phyloP scores from a whole-genome alignment of 2,329 filamentous ascomycete genomes.

The Colletotrichum theobromicola region DNA sequence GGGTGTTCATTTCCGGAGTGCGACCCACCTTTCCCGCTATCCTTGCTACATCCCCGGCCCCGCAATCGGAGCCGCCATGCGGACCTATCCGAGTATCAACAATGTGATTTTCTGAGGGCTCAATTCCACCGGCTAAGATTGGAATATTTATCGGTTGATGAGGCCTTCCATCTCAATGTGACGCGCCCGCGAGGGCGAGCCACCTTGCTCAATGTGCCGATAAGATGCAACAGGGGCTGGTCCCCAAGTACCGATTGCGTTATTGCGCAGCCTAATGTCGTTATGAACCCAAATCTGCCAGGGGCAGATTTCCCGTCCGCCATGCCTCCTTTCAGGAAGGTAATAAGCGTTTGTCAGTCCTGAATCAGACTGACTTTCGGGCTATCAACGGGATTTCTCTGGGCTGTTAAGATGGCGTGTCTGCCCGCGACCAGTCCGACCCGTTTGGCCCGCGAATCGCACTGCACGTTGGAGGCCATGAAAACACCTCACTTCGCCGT shows the following conservation, averaged over 20 bases:
- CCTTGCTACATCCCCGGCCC: background rate
- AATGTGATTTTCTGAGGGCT: background rate
- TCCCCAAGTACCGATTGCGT: conserved; percentile 1
- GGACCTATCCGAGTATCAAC: background rate
- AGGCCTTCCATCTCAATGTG: background rate
- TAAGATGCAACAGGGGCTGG: background rate
- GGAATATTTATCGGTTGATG: background rate
- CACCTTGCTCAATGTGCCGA: background rate
- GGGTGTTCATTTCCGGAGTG: background rate
- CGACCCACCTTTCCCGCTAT: background rate
- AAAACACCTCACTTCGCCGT: background rate
- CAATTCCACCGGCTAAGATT: background rate
- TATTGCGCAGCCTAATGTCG: conserved; percentile 11
- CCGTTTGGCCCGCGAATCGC: background rate
- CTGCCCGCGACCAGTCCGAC: background rate
- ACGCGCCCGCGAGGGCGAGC: accelerated
- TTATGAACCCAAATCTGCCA: conserved; percentile 6
- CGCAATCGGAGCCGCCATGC: background rate
- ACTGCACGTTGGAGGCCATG: background rate
- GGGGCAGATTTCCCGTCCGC: background rate
- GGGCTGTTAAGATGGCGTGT: background rate
- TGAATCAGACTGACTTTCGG: background rate
- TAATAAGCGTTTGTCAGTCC: background rate
- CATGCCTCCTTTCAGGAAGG: background rate
- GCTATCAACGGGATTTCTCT: background rate